Base-by-base conservation (phyloP, 805 yeast species). In the Candida ponderosae region DNA sequence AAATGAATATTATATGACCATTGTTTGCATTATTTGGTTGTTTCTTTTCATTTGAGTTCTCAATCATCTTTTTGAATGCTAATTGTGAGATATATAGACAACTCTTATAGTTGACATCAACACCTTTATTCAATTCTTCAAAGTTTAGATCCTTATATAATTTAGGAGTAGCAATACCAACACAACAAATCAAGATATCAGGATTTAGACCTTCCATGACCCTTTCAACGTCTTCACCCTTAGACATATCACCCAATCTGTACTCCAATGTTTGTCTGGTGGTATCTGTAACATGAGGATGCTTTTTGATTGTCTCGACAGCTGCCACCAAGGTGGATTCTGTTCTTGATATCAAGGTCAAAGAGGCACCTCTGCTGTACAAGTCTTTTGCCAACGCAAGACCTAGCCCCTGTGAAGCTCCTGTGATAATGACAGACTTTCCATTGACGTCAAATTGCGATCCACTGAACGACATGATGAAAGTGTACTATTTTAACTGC, bases 371-470 rank as follows among this genome's bases (percentile, higher is more conserved):
- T 16, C 54, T 47, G 2, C 65, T 42, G 39, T 69, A 74, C 33
- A 80, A 62, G 38, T 72, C 66, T 31, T 64, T 62, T 0, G 95
- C 95, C 39, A 90, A 58, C 29, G 81, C 84, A 4, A 78, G 78
- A 0, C 98, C 98, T 1, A 90, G 65, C 0, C 98, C 98, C 53
- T 90, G 98, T 0, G 96, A 87, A 0, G 87, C 97, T 4, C 98
- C 98, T 0, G 95, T 75, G n/a, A 90, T 70, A 15, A 90, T 69
- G 3, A 81, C 14, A 11, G 7, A 11, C 14, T 24, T 24, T 5
- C 28, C 28, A 2, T 24, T 24, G 14, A 24, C 31, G 31, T 19
- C 23, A 14, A 30, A 27, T 19, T 24, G 7, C 11, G 11, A 3
- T 13, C 28, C 28, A 11, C 11, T n/a, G n/a, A n/a, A n/a, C n/a